phyloP scores from a whole-genome alignment of 139 green algal species.

The Coccomyxa sp. region DNA sequence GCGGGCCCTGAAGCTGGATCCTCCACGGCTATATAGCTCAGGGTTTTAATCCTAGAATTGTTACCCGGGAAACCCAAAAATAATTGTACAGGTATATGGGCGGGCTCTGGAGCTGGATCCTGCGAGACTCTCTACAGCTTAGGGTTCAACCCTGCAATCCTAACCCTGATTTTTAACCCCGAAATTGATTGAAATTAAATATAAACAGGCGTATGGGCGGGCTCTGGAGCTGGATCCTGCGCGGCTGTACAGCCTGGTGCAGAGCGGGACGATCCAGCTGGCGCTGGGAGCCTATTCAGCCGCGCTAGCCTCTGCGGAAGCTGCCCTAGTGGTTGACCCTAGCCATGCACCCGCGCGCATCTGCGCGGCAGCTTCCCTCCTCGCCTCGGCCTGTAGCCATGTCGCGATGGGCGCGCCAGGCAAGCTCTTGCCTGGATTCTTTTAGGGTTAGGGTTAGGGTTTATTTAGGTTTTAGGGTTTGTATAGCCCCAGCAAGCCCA shows the following conservation, averaged over 20 bases:
- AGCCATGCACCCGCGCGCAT: conserved; percentile 40
- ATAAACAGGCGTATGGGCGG: conserved; percentile 62
- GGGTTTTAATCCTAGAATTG: too few relatives aligned
- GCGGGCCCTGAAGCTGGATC: conserved; percentile 55
- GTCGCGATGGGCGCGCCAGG: conserved; percentile 12
- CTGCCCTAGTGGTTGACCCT: conserved; percentile 30
- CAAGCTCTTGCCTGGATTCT: background rate
- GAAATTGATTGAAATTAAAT: too few relatives aligned
- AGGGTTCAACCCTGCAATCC: too few relatives aligned
- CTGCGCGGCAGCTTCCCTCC: conserved; percentile 39
- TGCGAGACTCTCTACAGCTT: conserved; percentile 46
- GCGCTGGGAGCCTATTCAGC: conserved; percentile 34
- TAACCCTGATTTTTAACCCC: too few relatives aligned
- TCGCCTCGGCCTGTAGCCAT: conserved; percentile 38
- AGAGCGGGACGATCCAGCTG: conserved; percentile 48
- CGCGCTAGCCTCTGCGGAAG: conserved; percentile 23
- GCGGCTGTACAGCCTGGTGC: conserved; percentile 51
- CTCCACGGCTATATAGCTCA: conserved; percentile 43
- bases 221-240: conserved; percentile 52
- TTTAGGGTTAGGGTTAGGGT: background rate
- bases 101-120: conserved; percentile 58
- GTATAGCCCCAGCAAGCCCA: too few relatives aligned
- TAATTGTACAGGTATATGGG: conserved; percentile 63
- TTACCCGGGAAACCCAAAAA: too few relatives aligned
- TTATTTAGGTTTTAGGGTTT: too few relatives aligned